A percentile compares a stretch with the other conserved stretches of the same genome.
Evolutionary conservation across 1,139 yeast species (phyloP).

Genomic region (Saccharomyces hybrid): DNA sequence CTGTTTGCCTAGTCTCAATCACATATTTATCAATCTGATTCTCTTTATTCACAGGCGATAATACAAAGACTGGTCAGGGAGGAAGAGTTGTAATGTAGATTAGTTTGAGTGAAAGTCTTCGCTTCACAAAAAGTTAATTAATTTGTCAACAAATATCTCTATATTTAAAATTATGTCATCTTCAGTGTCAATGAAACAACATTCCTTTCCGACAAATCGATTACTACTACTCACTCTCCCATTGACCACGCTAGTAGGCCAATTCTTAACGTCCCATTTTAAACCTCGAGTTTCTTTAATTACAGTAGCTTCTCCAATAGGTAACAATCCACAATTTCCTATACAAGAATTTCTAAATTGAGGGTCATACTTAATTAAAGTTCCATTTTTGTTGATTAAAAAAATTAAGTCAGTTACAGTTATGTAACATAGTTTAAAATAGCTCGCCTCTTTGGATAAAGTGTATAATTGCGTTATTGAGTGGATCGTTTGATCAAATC

Average conservation of each 20-base stretch:
- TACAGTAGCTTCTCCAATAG: slow-evolving; percentile 47
- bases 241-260: slow-evolving; percentile 56
- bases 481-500: slow-evolving; percentile 86
- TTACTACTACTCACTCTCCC: slow-evolving; percentile 74
- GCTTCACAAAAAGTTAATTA: slow-evolving; percentile 12
- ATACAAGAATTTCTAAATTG: slow-evolving; percentile 31
- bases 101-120: not conserved
- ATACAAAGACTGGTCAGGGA: not conserved
- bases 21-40: too few relatives aligned
- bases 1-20: too few relatives aligned
- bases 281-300: slow-evolving; percentile 56
- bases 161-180: slow-evolving; percentile 43
- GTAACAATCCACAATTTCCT: slow-evolving; percentile 69
- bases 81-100: not conserved
- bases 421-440: slow-evolving; percentile 31
- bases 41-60: too few relatives aligned
- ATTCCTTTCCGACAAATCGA: slow-evolving; percentile 49
- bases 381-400: slow-evolving; percentile 47
- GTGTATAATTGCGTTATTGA: slow-evolving; percentile 58
- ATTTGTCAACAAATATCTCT: slow-evolving; percentile 28
- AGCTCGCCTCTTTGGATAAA: slow-evolving; percentile 25
- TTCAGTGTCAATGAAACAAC: slow-evolving; percentile 38
- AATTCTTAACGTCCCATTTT: slow-evolving; percentile 74
- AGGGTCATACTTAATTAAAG: slow-evolving; percentile 34
- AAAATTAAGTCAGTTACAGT: slow-evolving; percentile 52